Conservation (phyloP, 164 flowering plant species). For the Annona cherimola region DNA sequence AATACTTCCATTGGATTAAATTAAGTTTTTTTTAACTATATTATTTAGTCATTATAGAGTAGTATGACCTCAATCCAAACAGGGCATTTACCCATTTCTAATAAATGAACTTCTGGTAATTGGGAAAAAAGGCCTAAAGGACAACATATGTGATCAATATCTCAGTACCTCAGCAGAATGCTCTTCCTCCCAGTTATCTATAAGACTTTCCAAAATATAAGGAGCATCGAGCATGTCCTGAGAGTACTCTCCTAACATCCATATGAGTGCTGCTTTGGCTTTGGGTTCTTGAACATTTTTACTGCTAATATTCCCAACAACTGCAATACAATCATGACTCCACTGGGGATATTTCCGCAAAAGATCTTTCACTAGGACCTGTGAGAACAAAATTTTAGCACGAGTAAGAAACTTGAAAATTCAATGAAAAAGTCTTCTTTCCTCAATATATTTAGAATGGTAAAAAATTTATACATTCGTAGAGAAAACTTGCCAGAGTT, state of each 20-base stretch:
- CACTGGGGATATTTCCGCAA: constrained; percentile 97
- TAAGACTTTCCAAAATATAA: constrained; percentile 71
- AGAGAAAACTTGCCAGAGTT: constrained; percentile 50
- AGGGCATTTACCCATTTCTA: neutral
- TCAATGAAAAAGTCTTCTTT: neutral
- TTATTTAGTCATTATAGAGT: no score
- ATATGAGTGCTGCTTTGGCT: constrained; percentile 96
- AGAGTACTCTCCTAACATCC: constrained; percentile 99
- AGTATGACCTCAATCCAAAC: neutral
- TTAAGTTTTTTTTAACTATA: no score
- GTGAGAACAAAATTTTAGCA: constrained; percentile 3
- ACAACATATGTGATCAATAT: neutral
- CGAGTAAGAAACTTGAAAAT: neutral
- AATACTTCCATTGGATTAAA: no score
- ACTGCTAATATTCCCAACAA: constrained; percentile 94
- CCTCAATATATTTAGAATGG: neutral
- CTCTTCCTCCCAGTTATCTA: constrained; percentile 96
- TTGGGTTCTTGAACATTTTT: constrained; percentile 93
- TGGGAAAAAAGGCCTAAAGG: neutral
- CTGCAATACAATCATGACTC: constrained; percentile 99
- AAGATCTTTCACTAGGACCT: constrained; percentile 98
- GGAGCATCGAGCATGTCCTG: constrained; percentile 97
- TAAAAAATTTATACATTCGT: constrained; percentile 2
- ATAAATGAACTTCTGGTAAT: neutral
- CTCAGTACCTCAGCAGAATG: constrained; percentile 79